Conservation (phyloP, 345 rosid genomes). For the Euphorbia peplus region DNA sequence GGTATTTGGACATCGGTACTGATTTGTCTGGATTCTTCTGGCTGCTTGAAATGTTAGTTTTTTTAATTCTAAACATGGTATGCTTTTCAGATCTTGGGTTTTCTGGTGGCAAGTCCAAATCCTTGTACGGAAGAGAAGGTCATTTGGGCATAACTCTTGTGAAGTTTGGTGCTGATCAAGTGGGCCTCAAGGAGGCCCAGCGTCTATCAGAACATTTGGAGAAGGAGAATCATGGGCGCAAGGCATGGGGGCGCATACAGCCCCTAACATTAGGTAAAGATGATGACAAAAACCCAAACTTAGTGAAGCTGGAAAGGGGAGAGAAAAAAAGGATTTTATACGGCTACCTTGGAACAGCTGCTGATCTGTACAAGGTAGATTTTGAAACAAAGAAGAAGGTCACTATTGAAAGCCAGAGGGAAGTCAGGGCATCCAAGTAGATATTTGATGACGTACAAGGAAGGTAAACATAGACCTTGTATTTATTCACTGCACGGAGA, state of each 20-base stretch:
- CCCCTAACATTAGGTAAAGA: constrained; percentile 59
- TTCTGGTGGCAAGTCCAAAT: constrained; percentile 75
- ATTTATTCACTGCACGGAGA: no score
- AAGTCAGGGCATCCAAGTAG: constrained; percentile 44
- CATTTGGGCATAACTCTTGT: constrained; percentile 76
- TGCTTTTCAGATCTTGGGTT: constrained; percentile 74
- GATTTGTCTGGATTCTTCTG: constrained; percentile 3
- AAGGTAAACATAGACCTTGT: constrained; percentile 26
- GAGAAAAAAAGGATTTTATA: constrained; percentile 76
- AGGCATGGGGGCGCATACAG: constrained; percentile 63
- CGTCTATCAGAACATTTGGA: constrained; percentile 73
- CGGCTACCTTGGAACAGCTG: constrained; percentile 72
- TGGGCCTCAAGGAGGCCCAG: constrained; percentile 77
- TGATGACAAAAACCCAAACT: constrained; percentile 70
- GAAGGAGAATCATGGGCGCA: constrained; percentile 73
- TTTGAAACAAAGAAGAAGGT: constrained; percentile 75
- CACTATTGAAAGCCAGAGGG: constrained; percentile 65
- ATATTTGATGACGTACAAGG: constrained; percentile 25
- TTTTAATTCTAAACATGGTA: background rate
- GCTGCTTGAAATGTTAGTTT: background rate
- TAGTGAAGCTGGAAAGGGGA: constrained; percentile 68
- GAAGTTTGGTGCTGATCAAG: constrained; percentile 62
- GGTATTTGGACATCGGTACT: background rate
- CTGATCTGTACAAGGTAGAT: constrained; percentile 77
- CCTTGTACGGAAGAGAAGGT: constrained; percentile 91